Percentiles rank a stretch among this genome's conserved stretches.
Conservation (phyloP, 2,329 filamentous ascomycete genomes). For the Rosellinia necatrix region DNA sequence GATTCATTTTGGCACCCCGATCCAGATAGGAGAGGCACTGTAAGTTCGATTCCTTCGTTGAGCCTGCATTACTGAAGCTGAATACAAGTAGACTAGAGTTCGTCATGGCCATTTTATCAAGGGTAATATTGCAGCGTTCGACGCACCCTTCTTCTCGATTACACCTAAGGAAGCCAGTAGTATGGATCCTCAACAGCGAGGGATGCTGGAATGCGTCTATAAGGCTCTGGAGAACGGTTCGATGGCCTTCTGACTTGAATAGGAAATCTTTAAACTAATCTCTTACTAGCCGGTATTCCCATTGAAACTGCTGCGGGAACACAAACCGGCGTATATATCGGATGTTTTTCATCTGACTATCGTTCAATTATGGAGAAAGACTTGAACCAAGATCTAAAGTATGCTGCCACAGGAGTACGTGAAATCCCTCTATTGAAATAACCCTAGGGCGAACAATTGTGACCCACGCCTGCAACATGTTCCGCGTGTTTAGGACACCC, state of each 20-base stretch:
- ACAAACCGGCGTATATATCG: slow-evolving; percentile 29
- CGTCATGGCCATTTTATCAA: slow-evolving; percentile 28
- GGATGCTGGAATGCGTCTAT: slow-evolving; percentile 26
- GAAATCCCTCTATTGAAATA: background rate
- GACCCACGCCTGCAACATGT: background rate
- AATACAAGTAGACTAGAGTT: slow-evolving; percentile 23
- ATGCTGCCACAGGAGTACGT: slow-evolving; percentile 27
- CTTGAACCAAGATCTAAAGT: slow-evolving; percentile 23
- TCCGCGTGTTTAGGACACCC: background rate
- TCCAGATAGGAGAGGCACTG: slow-evolving; percentile 35
- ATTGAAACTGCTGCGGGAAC: slow-evolving; percentile 22
- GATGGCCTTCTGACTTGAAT: background rate
- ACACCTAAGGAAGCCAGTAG: slow-evolving; percentile 26
- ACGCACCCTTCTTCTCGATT: slow-evolving; percentile 32
- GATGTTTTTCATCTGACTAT: slow-evolving; percentile 28
- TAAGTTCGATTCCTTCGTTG: slow-evolving; percentile 19
- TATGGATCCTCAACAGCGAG: slow-evolving; percentile 29
- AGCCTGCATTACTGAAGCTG: background rate
- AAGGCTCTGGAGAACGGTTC: slow-evolving; percentile 26
- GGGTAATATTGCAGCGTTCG: slow-evolving; percentile 22
- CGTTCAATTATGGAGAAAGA: slow-evolving; percentile 29
- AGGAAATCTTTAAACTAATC: background rate
- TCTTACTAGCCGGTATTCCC: slow-evolving; percentile 22
- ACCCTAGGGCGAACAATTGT: background rate
- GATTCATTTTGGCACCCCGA: slow-evolving; percentile 41